Evolutionary conservation across 352 stramenopile species (phyloP).

Genomic region (Elongisporangium anandrum): DNA sequence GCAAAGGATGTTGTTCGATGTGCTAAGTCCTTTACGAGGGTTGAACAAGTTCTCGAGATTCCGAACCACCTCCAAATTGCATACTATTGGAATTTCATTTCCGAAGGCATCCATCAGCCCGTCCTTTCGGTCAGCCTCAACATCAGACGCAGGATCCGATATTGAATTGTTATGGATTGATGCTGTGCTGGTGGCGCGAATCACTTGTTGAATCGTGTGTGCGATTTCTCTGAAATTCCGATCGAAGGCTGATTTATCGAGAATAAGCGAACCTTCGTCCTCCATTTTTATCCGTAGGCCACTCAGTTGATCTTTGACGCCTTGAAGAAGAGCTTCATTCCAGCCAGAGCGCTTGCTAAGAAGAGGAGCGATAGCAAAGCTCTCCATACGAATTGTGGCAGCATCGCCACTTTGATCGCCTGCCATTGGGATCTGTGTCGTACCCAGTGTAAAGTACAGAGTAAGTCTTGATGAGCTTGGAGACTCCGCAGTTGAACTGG

Average conservation of each 20-base stretch:
- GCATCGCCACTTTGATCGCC: conserved; percentile 12
- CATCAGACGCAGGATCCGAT: background rate
- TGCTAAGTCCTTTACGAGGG: conserved; percentile 27
- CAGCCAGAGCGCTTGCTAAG: conserved; percentile 46
- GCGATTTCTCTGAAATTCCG: background rate
- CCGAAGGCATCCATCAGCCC: conserved; percentile 20
- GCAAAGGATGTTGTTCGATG: conserved; percentile 54
- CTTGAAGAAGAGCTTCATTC: conserved; percentile 17
- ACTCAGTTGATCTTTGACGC: conserved; percentile 31
- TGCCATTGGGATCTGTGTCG: conserved; percentile 29
- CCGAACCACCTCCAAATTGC: conserved; percentile 40
- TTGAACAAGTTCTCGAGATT: conserved; percentile 50
- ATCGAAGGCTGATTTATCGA: conserved; percentile 30
- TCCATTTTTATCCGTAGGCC: conserved; percentile 55
- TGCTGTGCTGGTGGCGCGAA: background rate
- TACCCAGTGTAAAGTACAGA: conserved; percentile 63
- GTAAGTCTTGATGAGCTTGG: conserved; percentile 16
- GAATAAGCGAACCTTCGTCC: conserved; percentile 53
- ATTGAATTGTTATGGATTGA: too few relatives aligned
- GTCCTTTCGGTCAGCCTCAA: background rate
- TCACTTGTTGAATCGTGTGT: background rate
- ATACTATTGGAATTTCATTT: conserved; percentile 32
- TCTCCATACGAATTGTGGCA: conserved; percentile 30
- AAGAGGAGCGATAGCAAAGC: conserved; percentile 41
- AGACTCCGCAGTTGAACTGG: background rate